A percentile compares a stretch with the other conserved stretches of the same genome.
Evolutionary conservation across 805 yeast genomes (phyloP).

Genomic region (Ogataea trehaloabstinens): DNA sequence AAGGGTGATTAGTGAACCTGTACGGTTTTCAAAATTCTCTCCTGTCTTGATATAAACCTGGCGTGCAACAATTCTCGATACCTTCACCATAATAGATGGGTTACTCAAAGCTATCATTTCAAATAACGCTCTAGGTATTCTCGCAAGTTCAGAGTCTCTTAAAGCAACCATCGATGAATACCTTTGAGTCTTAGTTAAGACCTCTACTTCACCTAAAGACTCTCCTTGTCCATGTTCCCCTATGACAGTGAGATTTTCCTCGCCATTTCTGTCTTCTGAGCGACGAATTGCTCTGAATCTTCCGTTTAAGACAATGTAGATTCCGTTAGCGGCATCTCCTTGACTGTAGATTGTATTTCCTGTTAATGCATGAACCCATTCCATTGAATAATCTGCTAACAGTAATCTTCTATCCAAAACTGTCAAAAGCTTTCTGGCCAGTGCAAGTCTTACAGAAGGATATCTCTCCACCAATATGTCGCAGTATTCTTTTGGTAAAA

Average conservation of each 20-base stretch:
- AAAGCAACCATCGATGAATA: slow-evolving; percentile 75
- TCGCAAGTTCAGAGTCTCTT: slow-evolving; percentile 89
- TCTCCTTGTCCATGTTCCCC: slow-evolving; percentile 94
- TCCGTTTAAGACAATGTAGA: slow-evolving; percentile 86
- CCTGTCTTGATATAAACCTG: slow-evolving; percentile 30
- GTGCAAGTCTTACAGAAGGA: slow-evolving; percentile 70
- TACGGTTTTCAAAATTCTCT: slow-evolving; percentile 10
- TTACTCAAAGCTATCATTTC: slow-evolving; percentile 79
- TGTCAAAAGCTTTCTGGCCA: slow-evolving; percentile 71
- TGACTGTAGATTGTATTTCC: slow-evolving; percentile 78
- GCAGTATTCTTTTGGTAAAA: slow-evolving; percentile 59
- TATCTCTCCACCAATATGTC: slow-evolving; percentile 70
- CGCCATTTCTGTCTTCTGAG: slow-evolving; percentile 22
- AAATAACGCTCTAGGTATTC: slow-evolving; percentile 87
- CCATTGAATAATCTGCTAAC: slow-evolving; percentile 85
- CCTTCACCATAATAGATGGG: slow-evolving; percentile 88
- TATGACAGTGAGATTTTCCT: slow-evolving; percentile 24
- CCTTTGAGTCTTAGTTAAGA: slow-evolving; percentile 74
- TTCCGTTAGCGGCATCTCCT: slow-evolving; percentile 86
- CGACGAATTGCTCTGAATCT: slow-evolving; percentile 62
- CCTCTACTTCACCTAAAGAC: slow-evolving; percentile 93
- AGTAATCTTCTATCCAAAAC: slow-evolving; percentile 65
- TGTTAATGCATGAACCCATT: slow-evolving; percentile 91
- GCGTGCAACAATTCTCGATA: slow-evolving; percentile 81
- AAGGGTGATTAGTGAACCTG: slow-evolving; percentile 27